Evolutionary conservation across 169 alveolate species (phyloP), one percentile per base, ranked within the genome.

Genomic region (Plasmodium billcollinsi): DNA sequence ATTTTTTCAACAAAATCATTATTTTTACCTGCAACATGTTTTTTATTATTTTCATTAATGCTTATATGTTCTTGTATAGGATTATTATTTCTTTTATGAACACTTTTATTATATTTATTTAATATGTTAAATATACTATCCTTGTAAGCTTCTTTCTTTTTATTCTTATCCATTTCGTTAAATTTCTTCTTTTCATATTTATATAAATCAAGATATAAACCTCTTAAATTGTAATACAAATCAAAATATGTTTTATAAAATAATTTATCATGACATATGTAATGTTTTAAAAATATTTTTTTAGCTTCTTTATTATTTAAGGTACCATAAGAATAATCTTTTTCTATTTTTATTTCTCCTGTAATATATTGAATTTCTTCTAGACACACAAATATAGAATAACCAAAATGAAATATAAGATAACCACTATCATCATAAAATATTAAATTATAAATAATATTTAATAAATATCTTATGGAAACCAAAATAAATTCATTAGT

Each of bases 281-380:
- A 86, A 70, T 86, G 29, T 21, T 86, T 86, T 56, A 86, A 67
- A 8, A 62, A 14, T 14, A 86, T 71, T 49, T 54, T 59, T 2
- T 61, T 70, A 2, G 58, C 7, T 6, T 43, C 61, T 24, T 58
- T 86, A 26, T 14, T 45, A 65, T 70, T 72, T 65, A 86, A 54
- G 2, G 69, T 61, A 12, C 92, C 92, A 72, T 71, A 86, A 26
- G 86, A 86, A 33, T 71, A 72, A 63, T 86, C 92, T 86, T 86
- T 86, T 7, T 86, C 33, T 74, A 59, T 86, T 73, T 86, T 86
- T 14, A 86, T 73, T 18, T 86, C 92, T 15, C 92, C 92, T 5
- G 88, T 73, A 20, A 86, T 59, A 67, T 86, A 61, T 47, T 61
- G 71, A 7, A 86, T 86, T 54, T 86, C 92, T 59, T 86, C 92